Evolutionary conservation across 495 filamentous ascomycete species (phyloP), one percentile per base, ranked within the genome.

Genomic region (Daldinia vernicosa): DNA sequence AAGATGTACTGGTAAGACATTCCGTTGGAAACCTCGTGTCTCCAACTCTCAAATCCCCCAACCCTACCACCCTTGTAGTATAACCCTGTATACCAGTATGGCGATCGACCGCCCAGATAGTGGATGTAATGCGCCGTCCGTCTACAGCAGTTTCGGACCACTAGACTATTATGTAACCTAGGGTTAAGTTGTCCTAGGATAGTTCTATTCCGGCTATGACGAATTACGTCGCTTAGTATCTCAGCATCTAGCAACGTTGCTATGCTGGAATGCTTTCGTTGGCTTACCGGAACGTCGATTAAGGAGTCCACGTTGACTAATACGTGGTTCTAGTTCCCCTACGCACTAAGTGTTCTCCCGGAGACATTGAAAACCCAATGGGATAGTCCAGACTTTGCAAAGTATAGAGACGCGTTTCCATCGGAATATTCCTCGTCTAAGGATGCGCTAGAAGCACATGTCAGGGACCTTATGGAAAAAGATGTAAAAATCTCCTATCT

Each of bases 401-500:
- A 84, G 37, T 90, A 89, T 77, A 85, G 82, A 59, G 74, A 85
- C 66, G 86, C 87, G 37, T 93, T 92, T 75, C 91, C 91, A 3
- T 77, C 79, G n/a, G 83, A 87, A 63, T 81, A 86, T 74, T 80
- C 81, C 68, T 73, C 74, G 45, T 82, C 82, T 22, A 85, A 82
- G 37, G 76, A 79, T 5, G 83, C 83, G 32, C 79, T 92, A 53
- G 70, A 82, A 47, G 77, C 84, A 0, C 89, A 91, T 75, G 84
- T 91, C 58, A 77, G 84, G 67, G 88, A 91, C 66, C 85, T 92
- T 62, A 89, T 89, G 70, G 78, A 80, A 59, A 85, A 82, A 59
- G 91, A 92, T 72, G 80, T 90, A 60, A 93, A 93, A 77, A 78
- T 88, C 59, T 78, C 87, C 32, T 90, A 89, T 76, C 83, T 92